phyloP scores from a whole-genome alignment of 2,329 filamentous ascomycete species.

The Epichloe sp. region DNA sequence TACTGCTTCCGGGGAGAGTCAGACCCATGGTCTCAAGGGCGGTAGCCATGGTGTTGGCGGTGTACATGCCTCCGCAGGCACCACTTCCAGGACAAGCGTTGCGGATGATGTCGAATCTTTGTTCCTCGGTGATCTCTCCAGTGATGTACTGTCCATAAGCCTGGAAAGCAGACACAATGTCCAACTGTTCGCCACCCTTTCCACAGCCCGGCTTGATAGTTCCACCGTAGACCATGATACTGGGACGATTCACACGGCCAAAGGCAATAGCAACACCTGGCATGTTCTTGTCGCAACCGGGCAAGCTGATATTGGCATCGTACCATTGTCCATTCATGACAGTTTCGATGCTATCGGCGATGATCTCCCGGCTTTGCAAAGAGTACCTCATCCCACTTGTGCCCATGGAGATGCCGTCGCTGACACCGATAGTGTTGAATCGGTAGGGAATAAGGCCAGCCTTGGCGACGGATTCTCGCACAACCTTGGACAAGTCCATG shows the following conservation, averaged over 20 bases:
- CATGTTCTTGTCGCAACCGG: conserved; percentile 99
- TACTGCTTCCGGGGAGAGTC: conserved; percentile 72
- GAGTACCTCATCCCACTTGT: conserved; percentile 95
- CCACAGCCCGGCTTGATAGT: conserved; percentile 88
- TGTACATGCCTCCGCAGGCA: conserved; percentile 81
- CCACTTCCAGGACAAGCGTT: conserved; percentile 60
- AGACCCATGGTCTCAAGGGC: conserved; percentile 85
- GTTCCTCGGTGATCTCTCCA: conserved; percentile 79
- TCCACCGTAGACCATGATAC: conserved; percentile 95
- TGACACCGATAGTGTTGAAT: conserved; percentile 98
- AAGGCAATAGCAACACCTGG: conserved; percentile 85
- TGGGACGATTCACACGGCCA: conserved; percentile 86
- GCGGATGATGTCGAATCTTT: conserved; percentile 88
- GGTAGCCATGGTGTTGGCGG: conserved; percentile 86
- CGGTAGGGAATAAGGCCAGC: conserved; percentile 84
- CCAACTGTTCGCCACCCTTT: conserved; percentile 60
- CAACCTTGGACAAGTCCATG: conserved; percentile 70
- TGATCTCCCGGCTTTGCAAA: conserved; percentile 87
- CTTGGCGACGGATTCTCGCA: conserved; percentile 47
- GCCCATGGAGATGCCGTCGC: conserved; percentile 96
- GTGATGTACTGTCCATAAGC: conserved; percentile 91
- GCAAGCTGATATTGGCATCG: conserved; percentile 91
- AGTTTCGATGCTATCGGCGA: conserved; percentile 96
- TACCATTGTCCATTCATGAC: conserved; percentile 99
- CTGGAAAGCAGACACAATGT: conserved; percentile 97